Evolutionary conservation across 225 moss, liverwort and hornwort species (phyloP).

Genomic region (Lunularia cruciata): DNA sequence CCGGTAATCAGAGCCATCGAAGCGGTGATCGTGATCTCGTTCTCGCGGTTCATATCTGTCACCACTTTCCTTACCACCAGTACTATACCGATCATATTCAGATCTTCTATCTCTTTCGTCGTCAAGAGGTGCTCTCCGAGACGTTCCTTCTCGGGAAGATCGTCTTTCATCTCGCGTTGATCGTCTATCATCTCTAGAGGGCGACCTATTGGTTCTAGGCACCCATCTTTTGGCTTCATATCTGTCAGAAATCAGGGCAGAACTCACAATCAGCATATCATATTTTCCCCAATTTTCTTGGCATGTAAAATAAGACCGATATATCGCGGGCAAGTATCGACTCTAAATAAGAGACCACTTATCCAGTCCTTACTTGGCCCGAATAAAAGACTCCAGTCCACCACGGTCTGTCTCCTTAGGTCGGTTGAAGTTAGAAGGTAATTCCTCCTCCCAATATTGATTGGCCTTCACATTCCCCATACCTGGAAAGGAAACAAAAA

Average conservation of each 20-base stretch:
- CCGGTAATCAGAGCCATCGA: constrained; percentile 21
- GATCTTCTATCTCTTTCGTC: constrained; percentile 52
- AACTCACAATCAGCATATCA: background rate
- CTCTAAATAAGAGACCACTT: too few species aligned
- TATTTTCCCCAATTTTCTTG: too few species aligned
- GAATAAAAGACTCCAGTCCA: constrained; percentile 92
- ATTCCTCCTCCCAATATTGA: constrained; percentile 84
- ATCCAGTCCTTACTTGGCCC: constrained; percentile 60
- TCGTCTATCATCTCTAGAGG: constrained; percentile 29
- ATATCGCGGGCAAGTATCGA: too few species aligned
- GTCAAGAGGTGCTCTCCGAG: constrained; percentile 32
- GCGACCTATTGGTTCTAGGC: constrained; percentile 39
- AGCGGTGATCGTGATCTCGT: constrained; percentile 16
- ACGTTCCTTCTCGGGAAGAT: constrained; percentile 36
- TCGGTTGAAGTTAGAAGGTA: constrained; percentile 79
- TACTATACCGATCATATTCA: constrained; percentile 34
- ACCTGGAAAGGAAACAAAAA: constrained; percentile 35
- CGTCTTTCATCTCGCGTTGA: constrained; percentile 33
- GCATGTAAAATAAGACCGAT: too few species aligned
- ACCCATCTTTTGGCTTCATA: constrained; percentile 93
- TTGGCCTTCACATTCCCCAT: constrained; percentile 97
- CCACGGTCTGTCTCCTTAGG: constrained; percentile 82
- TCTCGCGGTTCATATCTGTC: constrained; percentile 37
- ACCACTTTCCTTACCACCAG: constrained; percentile 25
- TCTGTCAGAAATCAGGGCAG: constrained; percentile 24